A percentile compares a stretch with the other conserved stretches of the same genome.
phyloP scores from a whole-genome alignment of 106 monocot genomes.

The Acorus calamus region DNA sequence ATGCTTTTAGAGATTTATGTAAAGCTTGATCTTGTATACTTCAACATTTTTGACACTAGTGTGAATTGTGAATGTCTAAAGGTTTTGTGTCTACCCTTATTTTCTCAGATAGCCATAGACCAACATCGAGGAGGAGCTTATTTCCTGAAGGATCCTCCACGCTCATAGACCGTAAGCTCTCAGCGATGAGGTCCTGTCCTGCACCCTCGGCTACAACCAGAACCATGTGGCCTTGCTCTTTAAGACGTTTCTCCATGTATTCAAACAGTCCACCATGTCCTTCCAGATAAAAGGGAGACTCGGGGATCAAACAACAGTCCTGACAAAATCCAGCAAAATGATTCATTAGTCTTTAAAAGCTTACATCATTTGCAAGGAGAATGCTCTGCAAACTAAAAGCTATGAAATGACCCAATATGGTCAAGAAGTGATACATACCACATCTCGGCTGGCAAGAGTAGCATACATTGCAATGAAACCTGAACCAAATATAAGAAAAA shows the following conservation, averaged over 20 bases:
- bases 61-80: too few species aligned
- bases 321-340: neutral
- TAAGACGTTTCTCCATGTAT: constrained; percentile 49
- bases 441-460: constrained; percentile 13
- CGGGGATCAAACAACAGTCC: constrained; percentile 77
- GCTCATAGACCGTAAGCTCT: constrained; percentile 47
- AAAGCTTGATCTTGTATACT: too few species aligned
- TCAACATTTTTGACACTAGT: too few species aligned
- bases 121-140: constrained; percentile 76
- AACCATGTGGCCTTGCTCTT: constrained; percentile 81
- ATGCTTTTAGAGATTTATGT: too few species aligned
- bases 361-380: too few species aligned
- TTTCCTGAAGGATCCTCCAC: constrained; percentile 86
- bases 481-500: neutral
- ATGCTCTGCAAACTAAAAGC: too few species aligned
- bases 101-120: constrained; percentile 80
- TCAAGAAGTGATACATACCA: constrained; percentile 18
- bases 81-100: constrained; percentile 48
- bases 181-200: constrained; percentile 79
- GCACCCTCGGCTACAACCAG: constrained; percentile 94
- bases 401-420: neutral
- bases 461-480: constrained; percentile 46
- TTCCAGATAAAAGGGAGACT: constrained; percentile 48
- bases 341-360: too few species aligned
- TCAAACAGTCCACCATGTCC: constrained; percentile 25